phyloP scores from a whole-genome alignment of 2,329 filamentous ascomycete species.

The Talaromyces sp. region DNA sequence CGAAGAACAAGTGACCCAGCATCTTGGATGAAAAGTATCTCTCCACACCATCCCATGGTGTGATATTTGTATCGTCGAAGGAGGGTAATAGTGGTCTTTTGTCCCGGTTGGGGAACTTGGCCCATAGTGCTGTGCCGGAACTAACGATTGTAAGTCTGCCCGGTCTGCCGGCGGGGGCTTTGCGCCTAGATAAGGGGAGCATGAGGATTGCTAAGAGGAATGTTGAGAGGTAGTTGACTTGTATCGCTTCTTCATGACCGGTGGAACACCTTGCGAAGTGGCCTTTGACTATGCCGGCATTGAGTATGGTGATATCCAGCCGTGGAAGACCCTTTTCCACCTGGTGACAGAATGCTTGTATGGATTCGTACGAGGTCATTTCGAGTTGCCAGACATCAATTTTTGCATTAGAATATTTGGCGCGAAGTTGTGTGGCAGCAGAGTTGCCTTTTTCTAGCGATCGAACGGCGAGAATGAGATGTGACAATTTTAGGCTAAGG shows the following conservation, averaged over 20 bases:
- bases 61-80: conserved; percentile 14
- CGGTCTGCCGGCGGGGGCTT: conserved; percentile 10
- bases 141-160: conserved; percentile 23
- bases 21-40: conserved; percentile 7
- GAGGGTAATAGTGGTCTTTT: conserved; percentile 27
- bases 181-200: conserved; percentile 21
- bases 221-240: conserved; percentile 30
- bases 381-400: conserved; percentile 8
- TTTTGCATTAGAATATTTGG: background rate
- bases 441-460: conserved; percentile 41
- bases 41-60: background rate
- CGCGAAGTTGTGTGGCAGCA: conserved; percentile 28
- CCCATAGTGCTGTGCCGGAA: conserved; percentile 20
- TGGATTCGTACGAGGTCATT: conserved; percentile 29
- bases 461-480: conserved; percentile 47
- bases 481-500: conserved; percentile 36
- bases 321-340: conserved; percentile 32
- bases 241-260: conserved; percentile 37
- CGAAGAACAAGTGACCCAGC: conserved; percentile 32
- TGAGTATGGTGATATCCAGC: conserved; percentile 41
- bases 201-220: conserved; percentile 21
- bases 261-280: conserved; percentile 25
- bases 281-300: conserved; percentile 1
- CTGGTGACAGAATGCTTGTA: conserved; percentile 27
- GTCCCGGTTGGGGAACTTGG: conserved; percentile 20